These are phyloP conservation scores for Pichia membranifaciens DNA, from an alignment of 805 yeast genomes.

Conservation along the genomic window DNA sequence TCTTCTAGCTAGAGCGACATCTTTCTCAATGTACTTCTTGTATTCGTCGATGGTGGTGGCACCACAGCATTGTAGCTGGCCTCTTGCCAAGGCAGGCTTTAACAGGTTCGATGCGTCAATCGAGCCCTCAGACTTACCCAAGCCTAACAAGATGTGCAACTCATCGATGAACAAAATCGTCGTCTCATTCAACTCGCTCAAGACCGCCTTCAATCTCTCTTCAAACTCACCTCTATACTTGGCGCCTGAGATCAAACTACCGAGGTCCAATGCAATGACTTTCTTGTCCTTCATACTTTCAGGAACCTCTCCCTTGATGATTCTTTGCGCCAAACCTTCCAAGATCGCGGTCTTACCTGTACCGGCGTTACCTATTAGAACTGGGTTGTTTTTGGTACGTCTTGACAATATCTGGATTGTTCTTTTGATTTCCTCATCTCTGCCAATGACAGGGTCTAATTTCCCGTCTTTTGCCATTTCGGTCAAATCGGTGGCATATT, in stretches of 20 bases:
- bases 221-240: conserved; percentile 96
- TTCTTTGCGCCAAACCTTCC: conserved; percentile 95
- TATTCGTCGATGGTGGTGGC: conserved; percentile 96
- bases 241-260: conserved; percentile 88
- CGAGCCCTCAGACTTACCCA: conserved; percentile 91
- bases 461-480: conserved; percentile 83
- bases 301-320: conserved; percentile 87
- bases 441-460: conserved; percentile 93
- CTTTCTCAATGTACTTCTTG: conserved; percentile 87
- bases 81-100: conserved; percentile 97
- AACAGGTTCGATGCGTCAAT: conserved; percentile 95
- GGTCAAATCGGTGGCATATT: conserved; percentile 82
- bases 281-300: conserved; percentile 85
- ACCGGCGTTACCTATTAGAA: conserved; percentile 93
- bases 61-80: conserved; percentile 94
- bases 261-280: conserved; percentile 79
- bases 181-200: conserved; percentile 75
- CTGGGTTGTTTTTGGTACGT: conserved; percentile 93
- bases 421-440: conserved; percentile 91
- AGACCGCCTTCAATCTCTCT: conserved; percentile 73
- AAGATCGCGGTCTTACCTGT: conserved; percentile 96
- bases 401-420: conserved; percentile 90
- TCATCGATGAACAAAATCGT: conserved; percentile 87
- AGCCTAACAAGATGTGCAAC: conserved; percentile 79
- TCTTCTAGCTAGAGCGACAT: conserved; percentile 98